Conservation (phyloP, 768 basidiomycete species). For the Russula lepida region DNA sequence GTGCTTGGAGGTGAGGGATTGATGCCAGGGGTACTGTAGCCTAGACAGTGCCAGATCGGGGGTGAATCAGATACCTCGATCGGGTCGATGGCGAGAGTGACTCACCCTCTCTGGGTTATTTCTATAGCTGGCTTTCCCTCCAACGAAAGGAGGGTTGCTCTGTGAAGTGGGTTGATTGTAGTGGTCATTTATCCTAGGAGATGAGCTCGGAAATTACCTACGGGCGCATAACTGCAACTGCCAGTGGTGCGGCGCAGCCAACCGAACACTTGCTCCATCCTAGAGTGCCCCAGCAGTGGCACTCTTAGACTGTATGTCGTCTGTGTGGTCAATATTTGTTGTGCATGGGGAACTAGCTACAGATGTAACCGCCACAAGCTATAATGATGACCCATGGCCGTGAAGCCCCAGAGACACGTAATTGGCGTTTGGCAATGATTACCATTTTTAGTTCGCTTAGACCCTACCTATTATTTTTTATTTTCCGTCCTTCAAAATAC, state of each 20-base stretch:
- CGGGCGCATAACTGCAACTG: background rate
- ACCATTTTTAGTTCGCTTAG: background rate
- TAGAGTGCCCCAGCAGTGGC: background rate
- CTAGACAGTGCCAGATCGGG: constrained; percentile 13
- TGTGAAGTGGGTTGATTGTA: background rate
- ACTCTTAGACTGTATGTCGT: background rate
- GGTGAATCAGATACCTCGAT: constrained; percentile 10
- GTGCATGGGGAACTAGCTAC: background rate
- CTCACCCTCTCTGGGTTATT: background rate
- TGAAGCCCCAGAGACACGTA: background rate
- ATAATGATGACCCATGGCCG: background rate
- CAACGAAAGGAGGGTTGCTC: background rate
- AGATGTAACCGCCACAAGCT: background rate
- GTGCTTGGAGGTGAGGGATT: background rate
- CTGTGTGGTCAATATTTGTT: background rate
- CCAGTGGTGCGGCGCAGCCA: too few relatives aligned
- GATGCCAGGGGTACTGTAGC: constrained; percentile 1
- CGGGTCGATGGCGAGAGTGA: background rate
- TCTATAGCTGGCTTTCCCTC: background rate
- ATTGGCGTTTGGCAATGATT: background rate
- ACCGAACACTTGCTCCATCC: too few relatives aligned
- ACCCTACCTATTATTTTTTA: background rate
- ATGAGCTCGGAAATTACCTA: constrained; percentile 9
- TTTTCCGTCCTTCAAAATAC: background rate
- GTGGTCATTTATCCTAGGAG: background rate